Percentiles rank a stretch among this genome's conserved stretches.
Evolutionary conservation across 2,329 filamentous ascomycete genomes (phyloP).

Genomic region (Penicillium sp.): DNA sequence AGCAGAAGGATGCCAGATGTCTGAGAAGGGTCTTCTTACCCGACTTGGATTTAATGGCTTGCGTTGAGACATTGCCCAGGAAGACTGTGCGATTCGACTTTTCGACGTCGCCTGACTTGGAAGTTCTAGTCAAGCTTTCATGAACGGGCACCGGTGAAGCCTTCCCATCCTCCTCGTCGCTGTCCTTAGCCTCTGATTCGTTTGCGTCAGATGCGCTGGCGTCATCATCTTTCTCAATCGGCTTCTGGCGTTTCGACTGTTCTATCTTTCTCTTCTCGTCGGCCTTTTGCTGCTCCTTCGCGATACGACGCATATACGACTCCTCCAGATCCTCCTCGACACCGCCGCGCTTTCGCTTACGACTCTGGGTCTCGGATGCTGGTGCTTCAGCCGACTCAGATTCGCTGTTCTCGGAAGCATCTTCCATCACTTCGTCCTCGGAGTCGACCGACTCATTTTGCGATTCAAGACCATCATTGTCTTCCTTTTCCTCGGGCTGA

Average conservation of each 20-base stretch:
- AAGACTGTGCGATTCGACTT: constrained; percentile 90
- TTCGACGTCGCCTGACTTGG: constrained; percentile 61
- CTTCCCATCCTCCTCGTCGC: constrained; percentile 33
- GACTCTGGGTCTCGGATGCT: constrained; percentile 27
- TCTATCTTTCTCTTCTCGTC: constrained; percentile 34
- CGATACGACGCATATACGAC: constrained; percentile 45
- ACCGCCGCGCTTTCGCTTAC: constrained; percentile 56
- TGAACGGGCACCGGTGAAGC: constrained; percentile 35
- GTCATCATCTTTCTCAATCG: constrained; percentile 32
- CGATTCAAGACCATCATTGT: constrained; percentile 26
- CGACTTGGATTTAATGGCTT: constrained; percentile 76
- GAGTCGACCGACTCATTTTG: constrained; percentile 27
- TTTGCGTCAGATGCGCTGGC: constrained; percentile 27
- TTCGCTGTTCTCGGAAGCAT: constrained; percentile 48
- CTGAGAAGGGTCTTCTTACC: constrained; percentile 73
- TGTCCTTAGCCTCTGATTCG: constrained; percentile 31
- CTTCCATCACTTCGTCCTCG: constrained; percentile 41
- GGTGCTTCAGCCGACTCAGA: constrained; percentile 48
- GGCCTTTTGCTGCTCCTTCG: constrained; percentile 43
- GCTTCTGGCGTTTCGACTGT: constrained; percentile 40
- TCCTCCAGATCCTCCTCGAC: constrained; percentile 48
- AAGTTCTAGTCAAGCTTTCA: constrained; percentile 37
- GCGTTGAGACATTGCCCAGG: constrained; percentile 81
- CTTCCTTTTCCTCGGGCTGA: constrained; percentile 21
- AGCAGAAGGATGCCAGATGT: constrained; percentile 75